Conservation (phyloP, 345 rosid species). For the Barbarea vulgaris region DNA sequence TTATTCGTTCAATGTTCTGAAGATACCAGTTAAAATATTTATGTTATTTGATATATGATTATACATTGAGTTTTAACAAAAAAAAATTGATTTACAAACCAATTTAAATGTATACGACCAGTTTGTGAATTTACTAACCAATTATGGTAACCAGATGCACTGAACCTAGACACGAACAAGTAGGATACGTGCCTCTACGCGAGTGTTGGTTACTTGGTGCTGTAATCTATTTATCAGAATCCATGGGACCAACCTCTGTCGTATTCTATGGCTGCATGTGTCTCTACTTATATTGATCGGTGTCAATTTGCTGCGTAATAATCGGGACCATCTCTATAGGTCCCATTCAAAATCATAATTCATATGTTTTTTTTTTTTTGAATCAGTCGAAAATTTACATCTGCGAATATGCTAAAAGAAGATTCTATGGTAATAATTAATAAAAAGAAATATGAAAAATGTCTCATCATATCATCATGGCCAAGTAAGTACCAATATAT, state of each 20-base stretch:
- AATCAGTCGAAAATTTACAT: too few species aligned
- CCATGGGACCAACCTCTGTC: background rate
- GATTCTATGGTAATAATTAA: too few species aligned
- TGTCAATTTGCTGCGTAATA: too few species aligned
- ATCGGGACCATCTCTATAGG: too few species aligned
- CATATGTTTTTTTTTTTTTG: too few species aligned
- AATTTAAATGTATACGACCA: background rate
- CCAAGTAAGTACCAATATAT: background rate
- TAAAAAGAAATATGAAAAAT: too few species aligned
- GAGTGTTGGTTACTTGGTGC: background rate
- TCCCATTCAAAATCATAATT: too few species aligned
- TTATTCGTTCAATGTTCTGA: background rate
- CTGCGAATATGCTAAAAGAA: too few species aligned
- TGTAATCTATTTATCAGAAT: too few species aligned
- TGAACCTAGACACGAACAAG: background rate
- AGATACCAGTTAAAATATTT: background rate
- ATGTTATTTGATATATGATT: background rate
- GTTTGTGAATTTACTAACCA: background rate
- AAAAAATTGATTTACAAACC: background rate
- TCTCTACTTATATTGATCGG: too few species aligned
- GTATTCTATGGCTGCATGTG: too few species aligned
- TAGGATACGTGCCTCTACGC: background rate
- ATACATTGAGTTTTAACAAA: background rate
- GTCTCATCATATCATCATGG: background rate
- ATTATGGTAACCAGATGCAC: background rate